Percentiles rank a stretch among this genome's conserved stretches.
Conservation (phyloP, 1,284 basidiomycete species). For the Psilocybe mexicana region DNA sequence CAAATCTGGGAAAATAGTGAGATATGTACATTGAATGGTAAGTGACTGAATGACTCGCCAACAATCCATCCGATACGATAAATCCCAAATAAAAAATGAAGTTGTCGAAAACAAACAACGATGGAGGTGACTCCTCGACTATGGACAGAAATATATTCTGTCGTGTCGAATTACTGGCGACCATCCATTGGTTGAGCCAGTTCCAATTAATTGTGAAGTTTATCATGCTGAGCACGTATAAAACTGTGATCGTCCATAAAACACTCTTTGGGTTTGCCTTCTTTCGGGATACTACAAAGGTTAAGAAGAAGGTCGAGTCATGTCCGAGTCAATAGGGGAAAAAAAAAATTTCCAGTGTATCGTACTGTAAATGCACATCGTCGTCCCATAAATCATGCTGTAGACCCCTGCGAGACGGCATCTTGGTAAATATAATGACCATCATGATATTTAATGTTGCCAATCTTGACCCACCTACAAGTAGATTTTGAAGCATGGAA, state of each 20-base stretch:
- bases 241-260: background rate
- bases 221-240: background rate
- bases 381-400: too few species aligned
- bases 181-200: background rate
- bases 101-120: background rate
- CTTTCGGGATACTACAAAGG: background rate
- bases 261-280: background rate
- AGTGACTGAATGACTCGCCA: constrained; percentile 1
- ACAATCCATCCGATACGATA: background rate
- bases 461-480: too few species aligned
- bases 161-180: background rate
- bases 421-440: too few species aligned
- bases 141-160: background rate
- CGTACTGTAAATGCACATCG: too few species aligned
- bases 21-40: too few species aligned
- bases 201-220: background rate
- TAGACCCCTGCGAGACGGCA: too few species aligned
- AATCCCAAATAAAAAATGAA: background rate
- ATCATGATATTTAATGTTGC: too few species aligned
- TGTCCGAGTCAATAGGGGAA: too few species aligned
- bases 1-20: background rate
- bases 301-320: too few species aligned
- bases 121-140: background rate
- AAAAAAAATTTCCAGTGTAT: too few species aligned
- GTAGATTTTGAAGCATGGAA: too few species aligned